These are phyloP conservation scores for Xerocomus spinulosus DNA, from an alignment of 768 basidiomycete species.

Conservation along the genomic window DNA sequence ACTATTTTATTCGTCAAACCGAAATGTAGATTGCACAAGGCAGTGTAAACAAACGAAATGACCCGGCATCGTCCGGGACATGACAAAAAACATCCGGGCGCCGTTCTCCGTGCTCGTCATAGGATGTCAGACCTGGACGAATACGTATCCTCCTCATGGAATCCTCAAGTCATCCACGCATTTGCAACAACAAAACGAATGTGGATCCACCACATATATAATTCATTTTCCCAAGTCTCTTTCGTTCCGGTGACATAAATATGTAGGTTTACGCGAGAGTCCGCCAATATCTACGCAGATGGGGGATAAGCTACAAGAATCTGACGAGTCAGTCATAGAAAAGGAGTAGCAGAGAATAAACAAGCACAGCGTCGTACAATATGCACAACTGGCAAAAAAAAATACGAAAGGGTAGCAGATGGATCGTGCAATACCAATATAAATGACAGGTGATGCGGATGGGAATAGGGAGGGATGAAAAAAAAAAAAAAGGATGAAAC, in stretches of 20 bases:
- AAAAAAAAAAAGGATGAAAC: slow-evolving; percentile 22
- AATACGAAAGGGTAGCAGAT: slow-evolving; percentile 9
- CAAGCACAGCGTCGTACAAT: not conserved
- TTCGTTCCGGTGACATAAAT: slow-evolving; percentile 29
- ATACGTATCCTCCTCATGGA: slow-evolving; percentile 18
- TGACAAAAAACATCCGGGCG: too few species aligned
- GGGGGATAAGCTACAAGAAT: slow-evolving; percentile 29
- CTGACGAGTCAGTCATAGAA: slow-evolving; percentile 10
- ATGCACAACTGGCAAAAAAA: not conserved
- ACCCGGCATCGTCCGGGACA: too few species aligned
- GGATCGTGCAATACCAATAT: slow-evolving; percentile 23
- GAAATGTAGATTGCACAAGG: too few species aligned
- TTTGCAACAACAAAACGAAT: not conserved
- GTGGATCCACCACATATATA: not conserved
- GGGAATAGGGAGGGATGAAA: slow-evolving; percentile 6
- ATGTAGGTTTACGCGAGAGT: slow-evolving; percentile 14
- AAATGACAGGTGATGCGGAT: slow-evolving; percentile 13
- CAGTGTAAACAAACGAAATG: too few species aligned
- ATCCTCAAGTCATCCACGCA: slow-evolving; percentile 3
- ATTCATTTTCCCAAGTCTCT: slow-evolving; percentile 14
- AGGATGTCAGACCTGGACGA: too few species aligned
- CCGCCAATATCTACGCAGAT: slow-evolving; percentile 26
- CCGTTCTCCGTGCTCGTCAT: too few species aligned
- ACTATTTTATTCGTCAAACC: too few species aligned
- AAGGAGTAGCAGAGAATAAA: slow-evolving; percentile 5